Base-by-base conservation (phyloP, 176 grass and related monocot species). In the Echinochloa phyllopogon region DNA sequence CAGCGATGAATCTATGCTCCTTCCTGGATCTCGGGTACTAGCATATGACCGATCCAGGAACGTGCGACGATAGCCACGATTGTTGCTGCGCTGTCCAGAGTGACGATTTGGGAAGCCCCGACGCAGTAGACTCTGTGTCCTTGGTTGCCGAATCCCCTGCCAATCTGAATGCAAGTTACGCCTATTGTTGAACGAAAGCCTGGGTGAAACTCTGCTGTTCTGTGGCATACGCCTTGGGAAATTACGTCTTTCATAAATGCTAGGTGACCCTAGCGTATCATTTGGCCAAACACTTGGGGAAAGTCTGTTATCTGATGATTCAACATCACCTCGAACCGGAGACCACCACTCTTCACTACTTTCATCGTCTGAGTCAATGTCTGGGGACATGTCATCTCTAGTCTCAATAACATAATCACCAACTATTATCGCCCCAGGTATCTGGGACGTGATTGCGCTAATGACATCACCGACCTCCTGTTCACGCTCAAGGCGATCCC, bases 401-500 rank as follows among this genome's bases (percentile, higher is more conserved):
- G 72, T 84, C 58, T 98, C 96, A 9, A 98, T 91, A 51, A 98
- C 89, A 85, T 95, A 95, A 44, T 98, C 96, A 69, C 96, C 93
- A 61, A 98, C 85, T 80, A 98, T 92, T 84, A 98, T 80, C 65
- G 93, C 96, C 33, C 91, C 93, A 49, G 93, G 93, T 85, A 95
- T 90, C 76, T 91, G 87, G 3, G 96, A 98, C 16, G 93, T 95
- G 56, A 98, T 95, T 84, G 96, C 91, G 18, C 96, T 95, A 23
- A 98, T 86, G 45, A 98, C 83, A 78, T 98, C 96, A 66, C 93
- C 93, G 59, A 92, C 87, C 76, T 98, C 96, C 80, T 94, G 93
- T 69, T 95, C 92, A 51, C 83, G 93, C 75, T 98, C 89, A 52
- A 98, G 83, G 81, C 86, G 91, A 72, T 80, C 87, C 96, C 96